Percentiles rank a stretch among this genome's conserved stretches.
Evolutionary conservation across 345 rosid genomes (phyloP).

Genomic region (Ricinus communis): DNA sequence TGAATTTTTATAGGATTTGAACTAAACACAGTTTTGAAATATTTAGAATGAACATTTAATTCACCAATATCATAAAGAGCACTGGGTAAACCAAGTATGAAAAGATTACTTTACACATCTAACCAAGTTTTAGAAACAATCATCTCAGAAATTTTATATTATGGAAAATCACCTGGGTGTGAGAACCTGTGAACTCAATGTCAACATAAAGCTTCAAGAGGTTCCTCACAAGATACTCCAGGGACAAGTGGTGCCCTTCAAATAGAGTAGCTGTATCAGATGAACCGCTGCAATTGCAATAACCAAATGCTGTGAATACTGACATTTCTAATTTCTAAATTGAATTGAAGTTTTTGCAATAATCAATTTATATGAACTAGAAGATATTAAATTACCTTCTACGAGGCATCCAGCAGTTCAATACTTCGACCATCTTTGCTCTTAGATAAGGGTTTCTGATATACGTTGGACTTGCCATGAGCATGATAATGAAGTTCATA

Average conservation of each 20-base stretch:
- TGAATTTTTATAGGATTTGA: too few relatives aligned
- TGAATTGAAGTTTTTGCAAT: not conserved
- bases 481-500: slow-evolving; percentile 98
- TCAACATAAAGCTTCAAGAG: slow-evolving; percentile 98
- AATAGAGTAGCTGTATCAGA: slow-evolving; percentile 77
- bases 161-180: slow-evolving; percentile 76
- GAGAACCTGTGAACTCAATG: slow-evolving; percentile 98
- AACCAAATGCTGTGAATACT: slow-evolving; percentile 7
- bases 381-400: slow-evolving; percentile 51
- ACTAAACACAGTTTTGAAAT: too few relatives aligned
- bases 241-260: slow-evolving; percentile 92
- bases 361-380: slow-evolving; percentile 1
- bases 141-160: not conserved
- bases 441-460: slow-evolving; percentile 93
- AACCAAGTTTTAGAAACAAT: not conserved
- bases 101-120: not conserved
- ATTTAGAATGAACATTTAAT: not conserved
- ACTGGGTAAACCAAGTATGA: not conserved
- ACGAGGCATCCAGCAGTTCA: slow-evolving; percentile 99
- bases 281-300: slow-evolving; percentile 62
- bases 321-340: slow-evolving; percentile 2
- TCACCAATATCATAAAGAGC: not conserved
- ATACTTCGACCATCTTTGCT: slow-evolving; percentile 99
- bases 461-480: slow-evolving; percentile 88
- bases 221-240: slow-evolving; percentile 93